Evolutionary conservation across 176 grass and related monocot genomes (phyloP).

Genomic region (Urochloa ruziziensis): DNA sequence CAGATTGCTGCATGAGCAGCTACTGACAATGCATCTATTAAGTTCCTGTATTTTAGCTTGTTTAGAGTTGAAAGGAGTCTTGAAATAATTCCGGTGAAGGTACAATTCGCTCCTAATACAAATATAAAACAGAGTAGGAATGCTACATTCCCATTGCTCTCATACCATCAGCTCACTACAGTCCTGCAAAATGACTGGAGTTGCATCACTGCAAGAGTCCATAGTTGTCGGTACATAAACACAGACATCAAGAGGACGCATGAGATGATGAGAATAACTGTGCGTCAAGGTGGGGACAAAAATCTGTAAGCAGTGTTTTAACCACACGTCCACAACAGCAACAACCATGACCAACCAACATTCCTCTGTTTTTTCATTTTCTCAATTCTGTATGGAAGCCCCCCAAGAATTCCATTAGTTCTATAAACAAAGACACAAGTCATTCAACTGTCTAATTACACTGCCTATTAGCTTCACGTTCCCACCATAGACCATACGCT

Average conservation of each 20-base stretch:
- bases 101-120: background rate
- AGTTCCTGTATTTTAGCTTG: background rate
- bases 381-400: slow-evolving; percentile 44
- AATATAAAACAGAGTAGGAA: background rate
- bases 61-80: background rate
- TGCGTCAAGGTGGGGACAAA: background rate
- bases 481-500: slow-evolving; percentile 25
- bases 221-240: background rate
- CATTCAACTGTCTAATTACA: slow-evolving; percentile 59
- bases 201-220: background rate
- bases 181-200: background rate
- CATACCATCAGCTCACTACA: background rate
- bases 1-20: background rate
- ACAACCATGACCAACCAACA: slow-evolving; percentile 26
- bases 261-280: background rate
- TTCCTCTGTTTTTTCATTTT: background rate
- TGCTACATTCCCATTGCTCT: background rate
- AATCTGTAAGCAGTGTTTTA: slow-evolving; percentile 22
- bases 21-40: background rate
- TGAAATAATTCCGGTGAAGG: background rate
- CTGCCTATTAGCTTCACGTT: slow-evolving; percentile 36
- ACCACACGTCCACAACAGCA: slow-evolving; percentile 14
- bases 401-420: slow-evolving; percentile 31
- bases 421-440: slow-evolving; percentile 49
- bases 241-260: background rate